A percentile compares a stretch with the other conserved stretches of the same genome.
phyloP scores from a whole-genome alignment of 1,284 basidiomycete genomes.

The Papiliotrema laurentii region DNA sequence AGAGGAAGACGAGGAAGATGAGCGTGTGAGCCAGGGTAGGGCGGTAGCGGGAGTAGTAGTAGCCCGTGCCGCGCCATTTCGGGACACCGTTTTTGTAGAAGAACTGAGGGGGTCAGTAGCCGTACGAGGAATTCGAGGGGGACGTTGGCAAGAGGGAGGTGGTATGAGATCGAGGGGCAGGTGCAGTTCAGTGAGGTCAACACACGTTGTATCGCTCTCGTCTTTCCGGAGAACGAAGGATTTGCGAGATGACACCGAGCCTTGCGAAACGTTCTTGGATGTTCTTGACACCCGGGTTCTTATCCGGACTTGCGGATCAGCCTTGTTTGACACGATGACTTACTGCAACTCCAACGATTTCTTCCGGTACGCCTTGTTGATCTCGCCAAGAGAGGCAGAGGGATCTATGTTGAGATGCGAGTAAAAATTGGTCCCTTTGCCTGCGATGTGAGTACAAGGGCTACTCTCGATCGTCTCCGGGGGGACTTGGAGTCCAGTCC shows the following conservation, averaged over 20 bases:
- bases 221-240: conserved; percentile 69
- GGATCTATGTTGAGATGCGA: conserved; percentile 70
- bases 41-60: conserved; percentile 88
- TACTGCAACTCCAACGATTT: conserved; percentile 82
- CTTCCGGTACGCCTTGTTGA: conserved; percentile 82
- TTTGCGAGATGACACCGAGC: conserved; percentile 76
- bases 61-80: conserved; percentile 52
- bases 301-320: conserved; percentile 67
- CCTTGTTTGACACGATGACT: conserved; percentile 35
- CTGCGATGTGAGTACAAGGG: too few relatives aligned
- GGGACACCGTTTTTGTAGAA: conserved; percentile 50
- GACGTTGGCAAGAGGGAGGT: too few relatives aligned
- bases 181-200: background rate
- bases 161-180: too few relatives aligned
- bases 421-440: conserved; percentile 85
- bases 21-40: conserved; percentile 77
- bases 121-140: too few relatives aligned
- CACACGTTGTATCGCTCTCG: conserved; percentile 64
- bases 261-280: conserved; percentile 82
- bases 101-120: conserved; percentile 30
- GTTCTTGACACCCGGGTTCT: conserved; percentile 76
- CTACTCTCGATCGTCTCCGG: too few relatives aligned
- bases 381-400: conserved; percentile 65
- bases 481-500: too few relatives aligned
- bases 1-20: conserved; percentile 66